Evolutionary conservation across 257 asterid species (phyloP).

Genomic region (Ilex aquifolium): DNA sequence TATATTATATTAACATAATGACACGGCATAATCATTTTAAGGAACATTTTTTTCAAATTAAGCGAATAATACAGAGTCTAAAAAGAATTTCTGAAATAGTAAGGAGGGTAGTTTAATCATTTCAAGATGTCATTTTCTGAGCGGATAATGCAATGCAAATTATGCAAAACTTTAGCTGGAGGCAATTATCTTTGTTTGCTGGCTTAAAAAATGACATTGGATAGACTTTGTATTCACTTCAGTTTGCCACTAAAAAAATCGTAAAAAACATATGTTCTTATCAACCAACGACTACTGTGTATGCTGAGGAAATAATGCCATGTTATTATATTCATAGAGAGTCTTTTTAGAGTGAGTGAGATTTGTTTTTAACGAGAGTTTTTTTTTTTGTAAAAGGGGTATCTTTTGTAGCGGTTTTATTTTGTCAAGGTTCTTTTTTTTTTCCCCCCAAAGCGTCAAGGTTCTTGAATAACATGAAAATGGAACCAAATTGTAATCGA

Average conservation of each 20-base stretch:
- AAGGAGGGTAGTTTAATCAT: conserved; percentile 16
- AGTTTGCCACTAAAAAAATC: not conserved
- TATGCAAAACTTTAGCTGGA: conserved; percentile 16
- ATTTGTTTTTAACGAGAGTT: too few relatives aligned
- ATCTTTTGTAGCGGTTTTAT: too few relatives aligned
- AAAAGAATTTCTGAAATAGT: conserved; percentile 15
- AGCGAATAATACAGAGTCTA: not conserved
- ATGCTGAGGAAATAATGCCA: not conserved
- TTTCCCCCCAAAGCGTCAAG: too few relatives aligned
- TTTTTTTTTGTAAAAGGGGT: too few relatives aligned
- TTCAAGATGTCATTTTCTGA: not conserved
- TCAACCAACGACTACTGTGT: not conserved
- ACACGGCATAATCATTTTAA: not conserved
- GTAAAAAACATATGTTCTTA: not conserved
- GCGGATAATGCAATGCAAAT: conserved; percentile 19
- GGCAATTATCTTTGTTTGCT: conserved; percentile 22
- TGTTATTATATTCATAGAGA: too few relatives aligned
- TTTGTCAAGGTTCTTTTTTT: too few relatives aligned
- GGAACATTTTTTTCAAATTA: too few relatives aligned
- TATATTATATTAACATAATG: not conserved
- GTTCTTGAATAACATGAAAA: too few relatives aligned
- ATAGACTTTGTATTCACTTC: not conserved
- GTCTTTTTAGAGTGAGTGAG: too few relatives aligned
- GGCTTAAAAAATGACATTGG: conserved; percentile 24
- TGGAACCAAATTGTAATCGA: too few relatives aligned